Base-by-base conservation (phyloP, 2,329 filamentous ascomycete species). In the Elsinoe batatas region DNA sequence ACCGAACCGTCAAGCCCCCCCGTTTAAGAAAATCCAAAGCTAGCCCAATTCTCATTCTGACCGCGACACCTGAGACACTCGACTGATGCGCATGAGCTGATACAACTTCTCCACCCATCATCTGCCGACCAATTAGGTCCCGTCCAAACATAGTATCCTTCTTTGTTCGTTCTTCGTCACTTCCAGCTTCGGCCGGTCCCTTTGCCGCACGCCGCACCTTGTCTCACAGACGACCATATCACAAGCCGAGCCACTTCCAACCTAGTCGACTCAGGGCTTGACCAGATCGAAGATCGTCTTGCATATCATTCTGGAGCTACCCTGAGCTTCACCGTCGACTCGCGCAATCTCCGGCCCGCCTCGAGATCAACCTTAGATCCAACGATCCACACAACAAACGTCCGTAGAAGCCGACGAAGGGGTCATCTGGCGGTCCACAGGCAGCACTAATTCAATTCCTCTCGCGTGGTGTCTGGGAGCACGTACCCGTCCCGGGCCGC, bases 201-300 rank as follows among this genome's bases (percentile, higher is more conserved):
- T 60, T 57, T 61, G 58, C 56, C 61, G 62, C 61, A 60, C 42
- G 58, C 58, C 63, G 42, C 56, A 37, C 43, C 53, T 38, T 58
- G 43, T 55, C 51, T 55, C 38, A 37, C 55, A 53, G 46, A 40
- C 44, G 51, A 50, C 53, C 56, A 58, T 42, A 58, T 58, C 56
- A 58, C 56, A 58, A 54, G 50, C 50, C 54, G 35, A 49, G 43
- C 37, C 35, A 44, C 18, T 22, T 13, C 35, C 30, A 18, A 58
- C 40, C 42, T 46, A 54, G 36, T 43, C 30, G 51, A 42, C 35
- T 32, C 51, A 42, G 18, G 40, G 40, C 47, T 51, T 51, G 47
- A 15, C 12, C 30, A 33, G 47, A 51, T 38, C 47, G 40, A 44
- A 44, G 40, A 44, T 44, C 40, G 26, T 30, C 26, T 30, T 30